Base-by-base conservation (phyloP, 1,284 basidiomycete species). In the Schizophyllum amplum region DNA sequence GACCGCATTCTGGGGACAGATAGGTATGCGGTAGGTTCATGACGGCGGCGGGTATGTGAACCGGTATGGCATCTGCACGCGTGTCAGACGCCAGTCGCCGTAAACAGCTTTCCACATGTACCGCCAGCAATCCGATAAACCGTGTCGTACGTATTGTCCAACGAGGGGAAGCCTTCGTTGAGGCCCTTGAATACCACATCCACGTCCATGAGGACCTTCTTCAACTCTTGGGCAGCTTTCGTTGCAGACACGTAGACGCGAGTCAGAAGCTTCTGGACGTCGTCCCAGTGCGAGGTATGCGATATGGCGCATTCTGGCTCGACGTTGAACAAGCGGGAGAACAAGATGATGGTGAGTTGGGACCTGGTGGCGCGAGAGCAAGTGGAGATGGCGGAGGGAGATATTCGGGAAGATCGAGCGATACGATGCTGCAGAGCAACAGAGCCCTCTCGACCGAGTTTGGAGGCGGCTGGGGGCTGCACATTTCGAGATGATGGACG, bases 161-260 rank as follows among this genome's bases (percentile, higher is more conserved):
- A 60, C 2, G 68, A 69, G 0, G 70, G 66, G 20, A 82, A 63
- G 54, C 73, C 66, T 50, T 76, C 71, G 59, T 79, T 72, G 55
- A 75, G 66, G 20, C 74, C 78, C 55, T 75, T 75, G 53, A 90
- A 74, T 52, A 90, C 71, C 21, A 90, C 84, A 63, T 87, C 82
- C 54, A 91, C 72, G 55, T 86, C 76, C 73, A 92, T 78, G 51
- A 90, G 75, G 42, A 90, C 72, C 57, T 82, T 83, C 68, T 80
- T 78, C 65, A 78, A 68, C 49, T 82, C 78, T 67, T 87, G 81
- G n/a, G 86, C 84, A 47, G 81, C 76, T 60, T 78, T 83, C 22
- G 84, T 84, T 17, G 87, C 84, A 64, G 87, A 84, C 6, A 89
- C 85, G 65, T 90, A 90, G 52, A 85, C 79, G 66, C 80, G 87